Evolutionary conservation across 441 rosid species (phyloP).

Genomic region (Arabidopsis hybrid): DNA sequence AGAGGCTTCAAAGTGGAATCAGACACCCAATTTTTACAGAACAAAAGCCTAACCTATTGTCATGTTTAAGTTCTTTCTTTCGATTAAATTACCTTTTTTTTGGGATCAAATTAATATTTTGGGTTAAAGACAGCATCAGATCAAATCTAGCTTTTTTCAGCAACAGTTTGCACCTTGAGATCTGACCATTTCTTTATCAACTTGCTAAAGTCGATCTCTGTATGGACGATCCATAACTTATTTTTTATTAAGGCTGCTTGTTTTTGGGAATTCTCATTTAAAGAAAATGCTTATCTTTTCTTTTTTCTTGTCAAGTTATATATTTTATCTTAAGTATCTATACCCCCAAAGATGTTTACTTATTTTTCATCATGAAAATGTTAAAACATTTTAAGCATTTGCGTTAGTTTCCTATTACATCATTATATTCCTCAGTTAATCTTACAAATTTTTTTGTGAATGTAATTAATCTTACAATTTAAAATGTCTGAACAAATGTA

Average conservation of each 20-base stretch:
- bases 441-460: too few species aligned
- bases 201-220: conserved; percentile 40
- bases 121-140: conserved; percentile 44
- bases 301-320: conserved; percentile 1
- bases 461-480: neutral
- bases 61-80: conserved; percentile 9
- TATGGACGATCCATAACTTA: conserved; percentile 40
- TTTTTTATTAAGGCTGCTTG: conserved; percentile 31
- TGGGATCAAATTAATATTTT: conserved; percentile 20
- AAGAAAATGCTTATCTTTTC: too few species aligned
- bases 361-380: neutral
- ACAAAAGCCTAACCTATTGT: conserved; percentile 38
- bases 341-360: neutral
- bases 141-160: conserved; percentile 41
- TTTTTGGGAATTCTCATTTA: conserved; percentile 9
- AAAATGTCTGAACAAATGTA: too few species aligned
- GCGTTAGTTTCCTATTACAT: neutral
- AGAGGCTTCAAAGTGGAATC: conserved; percentile 38
- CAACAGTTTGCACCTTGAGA: conserved; percentile 44
- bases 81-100: neutral
- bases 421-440: neutral
- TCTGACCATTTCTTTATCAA: conserved; percentile 44
- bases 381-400: neutral
- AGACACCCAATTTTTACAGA: conserved; percentile 44
- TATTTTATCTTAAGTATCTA: conserved; percentile 8